Evolutionary conservation across 768 basidiomycete species (phyloP).

Genomic region (Trametes gibbosa): DNA sequence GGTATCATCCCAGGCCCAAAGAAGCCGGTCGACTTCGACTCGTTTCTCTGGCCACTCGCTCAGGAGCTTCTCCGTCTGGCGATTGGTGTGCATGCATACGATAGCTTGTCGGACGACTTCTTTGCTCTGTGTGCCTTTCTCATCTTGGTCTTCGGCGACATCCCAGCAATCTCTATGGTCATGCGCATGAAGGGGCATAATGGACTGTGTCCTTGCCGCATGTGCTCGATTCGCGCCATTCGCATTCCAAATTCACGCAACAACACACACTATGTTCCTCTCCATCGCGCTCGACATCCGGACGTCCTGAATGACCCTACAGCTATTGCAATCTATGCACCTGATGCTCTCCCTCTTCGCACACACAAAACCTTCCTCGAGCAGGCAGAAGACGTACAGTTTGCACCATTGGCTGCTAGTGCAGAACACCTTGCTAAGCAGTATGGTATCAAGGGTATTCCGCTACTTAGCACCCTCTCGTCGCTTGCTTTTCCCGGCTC

Average conservation of each 20-base stretch:
- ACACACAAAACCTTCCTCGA: too few relatives aligned
- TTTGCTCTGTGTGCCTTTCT: constrained; percentile 33
- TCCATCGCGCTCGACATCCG: too few relatives aligned
- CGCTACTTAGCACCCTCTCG: background rate
- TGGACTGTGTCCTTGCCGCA: constrained; percentile 34
- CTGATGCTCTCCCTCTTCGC: too few relatives aligned
- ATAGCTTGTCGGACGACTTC: constrained; percentile 22
- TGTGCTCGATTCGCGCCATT: constrained; percentile 36
- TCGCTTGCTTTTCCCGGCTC: constrained; percentile 20
- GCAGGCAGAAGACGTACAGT: too few relatives aligned
- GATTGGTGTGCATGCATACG: constrained; percentile 35
- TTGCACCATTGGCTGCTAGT: too few relatives aligned
- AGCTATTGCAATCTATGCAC: too few relatives aligned
- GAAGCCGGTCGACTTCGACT: constrained; percentile 38
- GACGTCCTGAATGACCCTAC: too few relatives aligned
- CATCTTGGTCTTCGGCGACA: constrained; percentile 33
- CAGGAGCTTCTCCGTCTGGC: constrained; percentile 36
- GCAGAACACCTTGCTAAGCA: too few relatives aligned
- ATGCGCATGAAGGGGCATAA: too few relatives aligned
- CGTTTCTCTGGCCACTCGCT: constrained; percentile 37
- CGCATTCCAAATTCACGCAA: constrained; percentile 8
- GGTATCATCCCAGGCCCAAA: constrained; percentile 47
- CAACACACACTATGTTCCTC: too few relatives aligned
- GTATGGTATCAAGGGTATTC: too few relatives aligned
- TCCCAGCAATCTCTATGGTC: too few relatives aligned